phyloP scores from a whole-genome alignment of 2,329 filamentous ascomycete genomes.

The Ophiostoma perfectum region DNA sequence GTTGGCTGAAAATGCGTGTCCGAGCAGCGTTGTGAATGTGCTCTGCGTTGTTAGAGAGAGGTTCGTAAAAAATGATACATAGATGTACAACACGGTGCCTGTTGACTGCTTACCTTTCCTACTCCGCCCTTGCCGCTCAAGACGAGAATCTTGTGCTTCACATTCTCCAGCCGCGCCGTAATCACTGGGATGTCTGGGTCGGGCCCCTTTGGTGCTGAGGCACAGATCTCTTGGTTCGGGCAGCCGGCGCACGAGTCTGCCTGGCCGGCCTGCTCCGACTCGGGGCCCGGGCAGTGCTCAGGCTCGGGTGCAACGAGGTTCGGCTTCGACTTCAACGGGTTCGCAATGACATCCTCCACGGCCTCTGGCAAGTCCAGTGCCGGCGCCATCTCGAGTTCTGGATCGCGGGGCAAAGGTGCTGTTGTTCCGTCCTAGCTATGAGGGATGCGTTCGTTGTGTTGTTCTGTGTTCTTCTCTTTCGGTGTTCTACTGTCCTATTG shows the following conservation, averaged over 20 bases:
- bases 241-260: slow-evolving; percentile 88
- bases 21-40: slow-evolving; percentile 28
- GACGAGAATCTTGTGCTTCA: slow-evolving; percentile 89
- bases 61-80: no score
- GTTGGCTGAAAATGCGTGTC: slow-evolving; percentile 86
- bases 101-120: slow-evolving; percentile 53
- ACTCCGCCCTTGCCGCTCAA: slow-evolving; percentile 94
- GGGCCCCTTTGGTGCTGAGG: slow-evolving; percentile 86
- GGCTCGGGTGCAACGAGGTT: slow-evolving; percentile 90
- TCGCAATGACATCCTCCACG: slow-evolving; percentile 64
- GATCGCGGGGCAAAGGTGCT: neutral
- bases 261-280: slow-evolving; percentile 63
- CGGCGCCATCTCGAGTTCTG: slow-evolving; percentile 59
- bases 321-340: slow-evolving; percentile 71
- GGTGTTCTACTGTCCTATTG: neutral
- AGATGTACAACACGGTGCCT: no score
- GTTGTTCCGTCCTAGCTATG: neutral
- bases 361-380: slow-evolving; percentile 67
- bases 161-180: slow-evolving; percentile 69
- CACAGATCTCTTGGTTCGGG: slow-evolving; percentile 93
- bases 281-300: slow-evolving; percentile 91
- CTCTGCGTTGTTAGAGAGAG: slow-evolving; percentile 14
- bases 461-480: neutral
- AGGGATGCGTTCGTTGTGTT: no score
- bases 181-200: slow-evolving; percentile 92